Conservation (phyloP, 2,329 filamentous ascomycete species). For the Diplodia intermedia region DNA sequence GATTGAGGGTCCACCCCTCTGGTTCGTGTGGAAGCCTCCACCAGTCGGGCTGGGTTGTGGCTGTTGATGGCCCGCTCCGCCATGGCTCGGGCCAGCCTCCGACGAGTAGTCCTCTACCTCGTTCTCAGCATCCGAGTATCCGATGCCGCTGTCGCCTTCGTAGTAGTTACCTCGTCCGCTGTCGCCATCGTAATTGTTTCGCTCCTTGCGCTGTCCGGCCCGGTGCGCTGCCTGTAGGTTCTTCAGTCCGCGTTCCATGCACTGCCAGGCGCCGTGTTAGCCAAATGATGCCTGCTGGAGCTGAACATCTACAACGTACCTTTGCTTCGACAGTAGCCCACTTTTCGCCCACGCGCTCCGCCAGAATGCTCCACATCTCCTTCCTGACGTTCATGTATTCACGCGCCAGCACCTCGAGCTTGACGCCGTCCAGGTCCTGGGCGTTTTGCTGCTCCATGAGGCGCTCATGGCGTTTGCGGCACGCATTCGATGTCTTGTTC, state of each 20-base stretch:
- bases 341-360: constrained; percentile 63
- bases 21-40: constrained; percentile 31
- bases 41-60: constrained; percentile 50
- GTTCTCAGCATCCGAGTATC: constrained; percentile 58
- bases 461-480: constrained; percentile 86
- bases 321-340: constrained; percentile 79
- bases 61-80: constrained; percentile 56
- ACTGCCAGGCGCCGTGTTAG: constrained; percentile 56
- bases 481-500: constrained; percentile 79
- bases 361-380: constrained; percentile 81
- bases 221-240: constrained; percentile 76
- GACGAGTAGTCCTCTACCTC: constrained; percentile 42
- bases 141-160: constrained; percentile 74
- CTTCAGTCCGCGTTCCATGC: constrained; percentile 83
- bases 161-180: constrained; percentile 39
- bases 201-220: constrained; percentile 70
- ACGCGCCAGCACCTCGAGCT: constrained; percentile 75
- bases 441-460: constrained; percentile 76
- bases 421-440: constrained; percentile 79
- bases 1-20: constrained; percentile 47
- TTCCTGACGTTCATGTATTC: constrained; percentile 81
- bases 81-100: constrained; percentile 22
- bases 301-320: constrained; percentile 61
- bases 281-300: constrained; percentile 50
- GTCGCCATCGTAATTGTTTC: constrained; percentile 53